phyloP scores from a whole-genome alignment of 257 asterid genomes.

The Plantago ovata region DNA sequence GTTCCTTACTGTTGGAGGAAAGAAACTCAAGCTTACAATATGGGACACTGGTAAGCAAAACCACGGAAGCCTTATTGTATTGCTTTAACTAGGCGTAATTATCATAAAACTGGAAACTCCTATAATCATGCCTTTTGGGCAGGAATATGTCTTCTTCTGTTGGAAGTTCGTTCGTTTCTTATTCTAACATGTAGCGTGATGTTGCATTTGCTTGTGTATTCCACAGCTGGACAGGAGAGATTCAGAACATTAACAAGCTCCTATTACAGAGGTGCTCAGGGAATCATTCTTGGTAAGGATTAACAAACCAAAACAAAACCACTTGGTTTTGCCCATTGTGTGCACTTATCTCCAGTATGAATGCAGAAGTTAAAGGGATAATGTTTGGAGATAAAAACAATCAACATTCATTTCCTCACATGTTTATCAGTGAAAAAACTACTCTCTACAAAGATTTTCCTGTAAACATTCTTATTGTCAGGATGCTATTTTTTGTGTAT shows the following conservation, averaged over 20 bases:
- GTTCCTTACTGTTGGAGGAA: slow-evolving; percentile 72
- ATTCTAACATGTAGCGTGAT: slow-evolving; percentile 5
- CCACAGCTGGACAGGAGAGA: slow-evolving; percentile 93
- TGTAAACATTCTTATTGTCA: background rate
- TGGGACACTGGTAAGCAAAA: slow-evolving; percentile 91
- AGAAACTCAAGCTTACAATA: slow-evolving; percentile 82
- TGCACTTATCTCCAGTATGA: background rate
- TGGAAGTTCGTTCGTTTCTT: slow-evolving; percentile 4
- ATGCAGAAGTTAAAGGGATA: background rate
- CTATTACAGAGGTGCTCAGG: slow-evolving; percentile 54
- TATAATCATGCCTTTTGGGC: background rate
- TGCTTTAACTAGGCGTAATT: background rate
- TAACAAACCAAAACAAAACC: slow-evolving; percentile 12
- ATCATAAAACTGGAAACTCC: background rate
- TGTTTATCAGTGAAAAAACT: background rate
- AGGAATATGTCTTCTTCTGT: slow-evolving; percentile 4
- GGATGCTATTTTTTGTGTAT: slow-evolving; percentile 4
- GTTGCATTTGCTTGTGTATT: slow-evolving; percentile 15
- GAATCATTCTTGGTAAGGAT: slow-evolving; percentile 68
- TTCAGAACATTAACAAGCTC: slow-evolving; percentile 70
- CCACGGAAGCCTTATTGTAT: background rate
- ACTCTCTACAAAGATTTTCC: background rate
- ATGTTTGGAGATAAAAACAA: background rate
- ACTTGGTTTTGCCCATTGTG: background rate
- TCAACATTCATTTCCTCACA: background rate